Base-by-base conservation (phyloP, 352 stramenopile species). In the Phytophthora palmivora region DNA sequence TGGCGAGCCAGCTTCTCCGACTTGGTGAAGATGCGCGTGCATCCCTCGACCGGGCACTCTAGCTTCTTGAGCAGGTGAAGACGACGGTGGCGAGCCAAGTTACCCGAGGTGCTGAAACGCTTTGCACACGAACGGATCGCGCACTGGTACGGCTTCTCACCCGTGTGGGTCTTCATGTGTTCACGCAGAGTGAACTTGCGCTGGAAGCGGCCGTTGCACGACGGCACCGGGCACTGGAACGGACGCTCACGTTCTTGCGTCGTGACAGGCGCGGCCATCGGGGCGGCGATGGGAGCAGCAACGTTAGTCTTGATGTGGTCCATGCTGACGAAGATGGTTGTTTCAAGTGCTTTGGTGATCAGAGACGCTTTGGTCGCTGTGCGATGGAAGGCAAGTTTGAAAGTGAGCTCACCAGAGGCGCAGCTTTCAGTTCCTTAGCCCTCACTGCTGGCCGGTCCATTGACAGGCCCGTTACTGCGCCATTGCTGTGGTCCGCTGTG, bases 91-190 rank as follows among this genome's bases (percentile, higher is more conserved):
- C 78, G 78, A 33, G 78, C 74, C 34, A 88, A 64, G 63, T 88
- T 88, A 58, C 78, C 78, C 3, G 78, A 82, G n/a, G 78, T 88
- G 57, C 74, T 84, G 57, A 88, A 88, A 38, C 76, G 77, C 72
- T 85, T 88, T 18, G 60, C 76, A 58, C 78, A 88, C 6, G 72
- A 72, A n/a, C 53, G 61, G 51, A 81, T 80, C 14, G 76, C 50
- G 48, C 78, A 88, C 49, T 84, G 70, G 59, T 87, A 79, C 14
- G 84, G 82, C 63, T 89, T 86, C 68, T 92, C 84, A 36, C 84
- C 84, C 54, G 84, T 91, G 73, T 92, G 84, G 39, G 82, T 92
- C 74, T 91, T 91, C 65, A 89, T 83, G 67, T 92, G 84, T 50
- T 91, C 82, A 44, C 70, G 86, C 56, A 91, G 79, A 9, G 81